Evolutionary conservation across 768 basidiomycete species (phyloP), one percentile per base, ranked within the genome.

Genomic region (Lactarius vividus): DNA sequence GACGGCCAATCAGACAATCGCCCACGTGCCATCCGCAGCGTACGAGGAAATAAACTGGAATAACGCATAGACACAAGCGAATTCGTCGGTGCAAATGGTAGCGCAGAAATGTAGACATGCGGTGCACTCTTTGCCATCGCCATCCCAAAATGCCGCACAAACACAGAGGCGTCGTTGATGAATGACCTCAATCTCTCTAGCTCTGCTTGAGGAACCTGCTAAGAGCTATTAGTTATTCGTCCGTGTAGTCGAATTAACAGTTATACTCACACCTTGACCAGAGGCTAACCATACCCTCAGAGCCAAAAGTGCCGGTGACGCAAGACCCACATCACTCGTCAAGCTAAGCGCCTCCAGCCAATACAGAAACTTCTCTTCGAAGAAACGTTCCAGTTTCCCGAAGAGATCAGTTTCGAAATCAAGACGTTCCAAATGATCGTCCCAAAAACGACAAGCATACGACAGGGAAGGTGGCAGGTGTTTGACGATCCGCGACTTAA

Each of bases 401-500:
- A 44, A 49, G 11, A 60, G 15, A 11, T 60, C n/a, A 2, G 15
- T 11, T 40, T 49, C 31, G 13, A 60, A 49, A 10, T 23, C 16
- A n/a, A 33, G 9, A 13, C 26, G 40, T 29, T 31, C 2, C n/a
- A 60, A 29, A 52, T 60, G 59, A 29, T 35, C 26, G 4, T 28
- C 44, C 59, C 59, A 60, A 20, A n/a, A 49, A n/a, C 23, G n/a
- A 33, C 59, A 60, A 7, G 59, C 42, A 42, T 60, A 60, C 10
- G 16, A 31, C 9, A 60, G 40, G 29, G 29, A 10, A n/a, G 7
- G 23, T 42, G 40, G 59, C 0, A 60, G 40, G 26, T 52, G 23
- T 49, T 46, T 5, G 16, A 6, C 4, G 15, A 60, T 20, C 10
- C 59, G 42, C 16, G 42, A 29, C 3, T 39, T 11, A 31, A 60